These are phyloP conservation scores for Fusarium gaditjirri DNA, from an alignment of 2,329 filamentous ascomycete species.

Conservation along the genomic window DNA sequence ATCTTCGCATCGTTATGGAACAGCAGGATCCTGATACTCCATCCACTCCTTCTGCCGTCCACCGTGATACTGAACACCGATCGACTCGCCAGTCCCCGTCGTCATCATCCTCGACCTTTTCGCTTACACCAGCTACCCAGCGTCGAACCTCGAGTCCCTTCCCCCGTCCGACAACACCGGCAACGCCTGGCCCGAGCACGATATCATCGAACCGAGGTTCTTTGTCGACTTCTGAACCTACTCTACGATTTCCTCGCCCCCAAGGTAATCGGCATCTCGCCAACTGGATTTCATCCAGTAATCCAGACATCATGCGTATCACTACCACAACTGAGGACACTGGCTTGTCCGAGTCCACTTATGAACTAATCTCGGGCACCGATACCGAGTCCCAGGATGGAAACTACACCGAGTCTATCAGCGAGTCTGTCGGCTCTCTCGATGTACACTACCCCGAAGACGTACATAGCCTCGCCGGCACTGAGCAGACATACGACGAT, in stretches of 20 bases:
- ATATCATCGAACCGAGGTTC: conserved; percentile 20
- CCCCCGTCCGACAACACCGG: conserved; percentile 32
- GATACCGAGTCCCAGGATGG: conserved; percentile 66
- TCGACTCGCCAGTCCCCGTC: conserved; percentile 37
- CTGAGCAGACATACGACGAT: conserved; percentile 60
- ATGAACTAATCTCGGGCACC: conserved; percentile 64
- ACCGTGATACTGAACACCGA: conserved; percentile 47
- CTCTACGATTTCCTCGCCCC: conserved; percentile 66
- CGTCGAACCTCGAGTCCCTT: conserved; percentile 29
- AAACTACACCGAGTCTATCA: conserved; percentile 58
- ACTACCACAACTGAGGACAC: conserved; percentile 58
- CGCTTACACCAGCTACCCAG: conserved; percentile 36
- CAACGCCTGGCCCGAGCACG: conserved; percentile 7
- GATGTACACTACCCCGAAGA: conserved; percentile 62
- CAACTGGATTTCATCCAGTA: conserved; percentile 68
- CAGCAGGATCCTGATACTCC: conserved; percentile 50
- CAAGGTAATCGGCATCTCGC: conserved; percentile 66
- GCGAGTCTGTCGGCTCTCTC: conserved; percentile 62
- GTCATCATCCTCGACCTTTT: conserved; percentile 36
- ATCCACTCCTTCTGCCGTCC: conserved; percentile 44
- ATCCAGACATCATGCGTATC: conserved; percentile 66
- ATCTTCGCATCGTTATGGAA: conserved; percentile 63
- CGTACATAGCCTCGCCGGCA: conserved; percentile 62
- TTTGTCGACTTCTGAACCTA: conserved; percentile 58
- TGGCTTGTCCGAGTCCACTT: conserved; percentile 66